Conservation (phyloP, 1,284 basidiomycete species). For the Agroathelia rolfsii region DNA sequence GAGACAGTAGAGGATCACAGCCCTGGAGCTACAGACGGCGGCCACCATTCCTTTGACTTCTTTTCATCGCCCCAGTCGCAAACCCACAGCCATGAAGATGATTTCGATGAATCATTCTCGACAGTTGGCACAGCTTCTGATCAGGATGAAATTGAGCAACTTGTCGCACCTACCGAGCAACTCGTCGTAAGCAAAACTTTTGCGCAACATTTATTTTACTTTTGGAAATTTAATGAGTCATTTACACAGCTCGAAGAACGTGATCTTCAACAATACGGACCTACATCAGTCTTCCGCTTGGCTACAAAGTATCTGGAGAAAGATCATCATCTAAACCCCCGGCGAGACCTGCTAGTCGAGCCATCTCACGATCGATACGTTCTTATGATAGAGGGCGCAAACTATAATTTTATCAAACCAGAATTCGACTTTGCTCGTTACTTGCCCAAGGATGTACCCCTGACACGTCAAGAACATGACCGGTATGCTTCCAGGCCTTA, state of each 20-base stretch:
- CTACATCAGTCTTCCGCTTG: constrained; percentile 27
- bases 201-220: too few relatives aligned
- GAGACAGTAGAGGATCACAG: constrained; percentile 31
- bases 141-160: constrained; percentile 19
- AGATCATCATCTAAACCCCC: constrained; percentile 3
- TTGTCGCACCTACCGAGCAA: constrained; percentile 23
- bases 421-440: constrained; percentile 49
- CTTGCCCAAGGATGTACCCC: constrained; percentile 34
- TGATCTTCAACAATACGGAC: constrained; percentile 25
- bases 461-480: constrained; percentile 45
- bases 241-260: constrained; percentile 22
- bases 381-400: constrained; percentile 19
- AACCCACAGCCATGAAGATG: constrained; percentile 1
- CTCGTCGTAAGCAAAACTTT: constrained; percentile 19
- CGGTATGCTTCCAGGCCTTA: constrained; percentile 11
- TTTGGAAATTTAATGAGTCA: too few relatives aligned
- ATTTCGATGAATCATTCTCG: constrained; percentile 3
- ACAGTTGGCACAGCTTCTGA: too few relatives aligned
- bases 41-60: too few relatives aligned
- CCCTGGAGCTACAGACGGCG: constrained; percentile 20
- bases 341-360: constrained; percentile 6
- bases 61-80: too few relatives aligned
- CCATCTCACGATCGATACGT: constrained; percentile 19
- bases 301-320: constrained; percentile 17
- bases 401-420: constrained; percentile 26